These are phyloP conservation scores for Tetrapisispora arboricola DNA, from an alignment of 805 yeast genomes.

Conservation along the genomic window DNA sequence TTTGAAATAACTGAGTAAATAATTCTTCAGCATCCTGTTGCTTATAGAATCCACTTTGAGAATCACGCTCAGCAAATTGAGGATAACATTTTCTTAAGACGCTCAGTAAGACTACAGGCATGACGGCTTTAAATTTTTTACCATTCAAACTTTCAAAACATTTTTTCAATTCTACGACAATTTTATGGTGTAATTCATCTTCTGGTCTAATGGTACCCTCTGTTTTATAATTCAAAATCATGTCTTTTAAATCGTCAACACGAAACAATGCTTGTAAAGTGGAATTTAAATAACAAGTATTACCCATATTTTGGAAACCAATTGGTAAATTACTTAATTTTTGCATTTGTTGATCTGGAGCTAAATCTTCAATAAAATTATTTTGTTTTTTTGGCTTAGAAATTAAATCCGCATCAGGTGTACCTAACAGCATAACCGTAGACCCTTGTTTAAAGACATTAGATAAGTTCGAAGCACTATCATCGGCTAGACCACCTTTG, in stretches of 20 bases:
- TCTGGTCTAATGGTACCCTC: constrained; percentile 19
- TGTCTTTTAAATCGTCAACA: constrained; percentile 58
- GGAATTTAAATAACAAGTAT: constrained; percentile 90
- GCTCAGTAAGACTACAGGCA: constrained; percentile 60
- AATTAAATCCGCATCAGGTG: constrained; percentile 58
- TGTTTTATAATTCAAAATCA: constrained; percentile 45
- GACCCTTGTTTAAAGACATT: constrained; percentile 54
- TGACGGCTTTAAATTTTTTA: constrained; percentile 37
- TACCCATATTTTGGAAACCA: constrained; percentile 89
- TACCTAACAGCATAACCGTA: constrained; percentile 80
- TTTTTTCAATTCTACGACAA: constrained; percentile 40
- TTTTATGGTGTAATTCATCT: constrained; percentile 28
- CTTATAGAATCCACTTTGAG: constrained; percentile 57
- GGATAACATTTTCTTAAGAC: constrained; percentile 63
- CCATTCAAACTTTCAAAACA: constrained; percentile 35
- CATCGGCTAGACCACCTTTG: constrained; percentile 79
- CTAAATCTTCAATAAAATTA: constrained; percentile 62
- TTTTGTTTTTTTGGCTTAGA: constrained; percentile 43
- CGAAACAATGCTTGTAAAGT: constrained; percentile 80
- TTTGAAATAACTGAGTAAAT: constrained; percentile 62
- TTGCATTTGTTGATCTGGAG: constrained; percentile 27
- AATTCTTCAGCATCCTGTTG: constrained; percentile 99
- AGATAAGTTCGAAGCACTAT: constrained; percentile 33
- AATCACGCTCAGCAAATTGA: constrained; percentile 77
- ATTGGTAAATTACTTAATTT: constrained; percentile 55